phyloP scores from a whole-genome alignment of 495 filamentous ascomycete genomes.

The Talaromyces stipitatus region DNA sequence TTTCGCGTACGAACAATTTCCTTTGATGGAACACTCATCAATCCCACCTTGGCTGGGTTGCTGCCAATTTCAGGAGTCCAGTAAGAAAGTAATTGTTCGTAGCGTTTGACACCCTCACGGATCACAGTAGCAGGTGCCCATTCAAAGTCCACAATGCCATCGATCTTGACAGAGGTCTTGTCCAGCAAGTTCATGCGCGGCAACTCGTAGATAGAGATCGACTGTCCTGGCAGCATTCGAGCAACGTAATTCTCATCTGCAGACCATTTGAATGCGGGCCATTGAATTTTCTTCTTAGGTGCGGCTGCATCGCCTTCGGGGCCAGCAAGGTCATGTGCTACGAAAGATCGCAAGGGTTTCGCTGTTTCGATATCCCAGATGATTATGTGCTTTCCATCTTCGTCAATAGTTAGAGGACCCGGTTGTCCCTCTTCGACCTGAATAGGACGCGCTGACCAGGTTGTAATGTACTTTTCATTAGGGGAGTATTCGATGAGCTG shows the following conservation, averaged over 20 bases:
- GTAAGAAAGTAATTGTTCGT: constrained; percentile 95
- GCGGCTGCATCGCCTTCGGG: constrained; percentile 54
- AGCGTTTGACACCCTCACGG: constrained; percentile 73
- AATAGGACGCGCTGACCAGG: constrained; percentile 91
- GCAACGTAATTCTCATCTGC: constrained; percentile 95
- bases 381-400: constrained; percentile 98
- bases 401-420: constrained; percentile 65
- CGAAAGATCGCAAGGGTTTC: constrained; percentile 86
- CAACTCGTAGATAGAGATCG: constrained; percentile 90
- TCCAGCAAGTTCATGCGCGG: constrained; percentile 87
- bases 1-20: constrained; percentile 89
- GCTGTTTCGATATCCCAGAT: constrained; percentile 94
- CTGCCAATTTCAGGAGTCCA: constrained; percentile 98
- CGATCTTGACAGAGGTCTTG: constrained; percentile 86
- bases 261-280: constrained; percentile 99
- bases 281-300: constrained; percentile 86
- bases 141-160: constrained; percentile 95
- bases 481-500: constrained; percentile 96
- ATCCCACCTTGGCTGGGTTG: constrained; percentile 92
- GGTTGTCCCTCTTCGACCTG: constrained; percentile 84
- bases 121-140: constrained; percentile 81
- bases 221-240: constrained; percentile 76
- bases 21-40: constrained; percentile 95
- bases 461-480: constrained; percentile 84
- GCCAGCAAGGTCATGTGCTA: constrained; percentile 68